Evolutionary conservation across 2,329 filamentous ascomycete species (phyloP), one percentile per base, ranked within the genome.

Genomic region (Botrytis aclada): DNA sequence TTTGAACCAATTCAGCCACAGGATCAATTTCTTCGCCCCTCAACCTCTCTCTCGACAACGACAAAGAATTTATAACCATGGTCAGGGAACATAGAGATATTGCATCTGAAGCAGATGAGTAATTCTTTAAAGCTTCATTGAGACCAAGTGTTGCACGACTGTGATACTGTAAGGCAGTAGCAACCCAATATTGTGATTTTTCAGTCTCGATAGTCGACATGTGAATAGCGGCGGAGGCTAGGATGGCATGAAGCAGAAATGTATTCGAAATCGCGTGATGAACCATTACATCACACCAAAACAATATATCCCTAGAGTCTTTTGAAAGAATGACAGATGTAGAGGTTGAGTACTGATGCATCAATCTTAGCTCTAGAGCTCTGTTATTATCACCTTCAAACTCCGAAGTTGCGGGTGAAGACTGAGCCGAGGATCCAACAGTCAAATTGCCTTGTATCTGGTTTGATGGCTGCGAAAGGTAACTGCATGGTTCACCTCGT

Each of bases 271-370:
- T 22, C 10, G 43, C 43, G 47, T 51, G 43, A 18, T 51, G 37
- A 1, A 51, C 34, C 14, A 25, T 45, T 51, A 66, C 43, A 37
- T 34, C 16, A n/a, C 16, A 37, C 2, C n/a, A 32, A 16, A 66
- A 66, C 25, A 37, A n/a, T 14, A 51, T 1, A 51, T 66, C 63
- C 37, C 29, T 37, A 14, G 63, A 37, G 5, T 66, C 14, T 25
- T 51, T 32, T n/a, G 63, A 22, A 37, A 66, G 29, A n/a, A 66
- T 12, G n/a, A 66, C 16, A 16, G 63, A 66, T 45, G 63, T 66
- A 37, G 63, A 66, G 25, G 63, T 66, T 51, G 43, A 66, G 9
- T 51, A 66, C 7, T 65, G 63, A 51, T 66, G 43, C 32, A 66
- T 66, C 29, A 66, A 51, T 14, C 34, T 51, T 4, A 66, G 25